Percentiles rank a stretch among this genome's conserved stretches.
Conservation (phyloP, 2,329 filamentous ascomycete genomes). For the Fusarium tricinctum region DNA sequence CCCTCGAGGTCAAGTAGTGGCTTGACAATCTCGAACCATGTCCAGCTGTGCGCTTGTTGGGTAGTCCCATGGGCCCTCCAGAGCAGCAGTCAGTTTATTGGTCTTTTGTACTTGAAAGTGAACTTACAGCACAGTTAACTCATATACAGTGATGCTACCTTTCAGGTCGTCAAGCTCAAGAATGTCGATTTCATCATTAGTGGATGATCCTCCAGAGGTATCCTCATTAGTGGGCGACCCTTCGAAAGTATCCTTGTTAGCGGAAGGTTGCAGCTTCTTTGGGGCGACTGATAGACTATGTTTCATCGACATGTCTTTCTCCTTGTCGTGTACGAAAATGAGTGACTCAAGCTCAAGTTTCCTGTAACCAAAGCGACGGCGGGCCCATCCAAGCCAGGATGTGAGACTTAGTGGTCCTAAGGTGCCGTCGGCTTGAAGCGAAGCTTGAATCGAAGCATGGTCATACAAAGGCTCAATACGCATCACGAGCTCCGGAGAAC, state of each 20-base stretch:
- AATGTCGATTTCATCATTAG: slow-evolving; percentile 6
- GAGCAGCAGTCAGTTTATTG: slow-evolving; percentile 2
- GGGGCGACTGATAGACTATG: neutral
- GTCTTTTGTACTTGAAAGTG: neutral
- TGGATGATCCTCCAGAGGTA: neutral
- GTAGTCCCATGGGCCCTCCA: slow-evolving; percentile 4
- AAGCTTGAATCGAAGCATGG: neutral
- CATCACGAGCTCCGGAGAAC: slow-evolving; percentile 13
- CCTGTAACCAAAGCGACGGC: slow-evolving; percentile 40
- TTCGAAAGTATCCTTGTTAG: neutral
- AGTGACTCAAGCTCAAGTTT: slow-evolving; percentile 45
- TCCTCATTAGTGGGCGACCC: neutral
- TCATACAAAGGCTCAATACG: slow-evolving; percentile 9
- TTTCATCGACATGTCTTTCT: slow-evolving; percentile 1
- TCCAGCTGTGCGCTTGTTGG: slow-evolving; percentile 31
- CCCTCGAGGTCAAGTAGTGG: slow-evolving; percentile 25
- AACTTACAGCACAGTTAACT: slow-evolving; percentile 45
- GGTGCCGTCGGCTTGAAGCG: neutral
- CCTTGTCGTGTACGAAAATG: slow-evolving; percentile 29
- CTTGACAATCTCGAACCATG: slow-evolving; percentile 47
- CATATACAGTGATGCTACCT: slow-evolving; percentile 42
- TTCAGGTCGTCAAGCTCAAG: slow-evolving; percentile 13
- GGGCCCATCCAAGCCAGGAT: slow-evolving; percentile 34
- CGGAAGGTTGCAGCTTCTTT: neutral
- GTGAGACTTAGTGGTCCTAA: slow-evolving; percentile 15